A percentile compares a stretch with the other conserved stretches of the same genome.
These are phyloP conservation scores for Curvularia hawaiiensis DNA, from an alignment of 2,329 filamentous ascomycete genomes.

Conservation along the genomic window DNA sequence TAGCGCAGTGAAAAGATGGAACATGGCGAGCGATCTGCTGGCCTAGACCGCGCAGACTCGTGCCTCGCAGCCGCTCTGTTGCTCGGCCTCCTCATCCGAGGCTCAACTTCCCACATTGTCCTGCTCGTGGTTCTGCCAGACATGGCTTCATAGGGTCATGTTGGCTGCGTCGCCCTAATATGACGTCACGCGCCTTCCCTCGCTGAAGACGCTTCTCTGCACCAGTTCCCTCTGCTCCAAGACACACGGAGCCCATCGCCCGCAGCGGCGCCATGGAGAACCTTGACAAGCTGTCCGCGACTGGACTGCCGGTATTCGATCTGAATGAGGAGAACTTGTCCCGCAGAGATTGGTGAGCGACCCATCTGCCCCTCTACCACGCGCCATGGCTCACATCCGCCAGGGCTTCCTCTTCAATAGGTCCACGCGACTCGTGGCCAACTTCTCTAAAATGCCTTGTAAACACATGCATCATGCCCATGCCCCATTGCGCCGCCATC, in stretches of 20 bases:
- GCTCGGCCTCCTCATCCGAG: slow-evolving; percentile 4
- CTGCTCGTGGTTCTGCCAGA: slow-evolving; percentile 4
- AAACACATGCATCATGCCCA: slow-evolving; percentile 46
- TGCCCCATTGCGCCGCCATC: slow-evolving; percentile 50
- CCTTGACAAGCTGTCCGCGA: slow-evolving; percentile 39
- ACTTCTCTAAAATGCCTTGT: slow-evolving; percentile 38
- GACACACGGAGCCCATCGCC: slow-evolving; percentile 6
- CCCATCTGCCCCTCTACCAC: neutral
- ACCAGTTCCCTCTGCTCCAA: slow-evolving; percentile 9
- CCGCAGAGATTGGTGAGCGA: slow-evolving; percentile 36
- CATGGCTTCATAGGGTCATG: slow-evolving; percentile 10
- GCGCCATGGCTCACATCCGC: slow-evolving; percentile 2
- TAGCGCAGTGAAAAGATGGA: slow-evolving; percentile 4
- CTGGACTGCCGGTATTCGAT: slow-evolving; percentile 39
- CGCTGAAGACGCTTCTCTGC: slow-evolving; percentile 12
- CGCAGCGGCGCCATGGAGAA: slow-evolving; percentile 23
- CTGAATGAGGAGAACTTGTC: slow-evolving; percentile 37
- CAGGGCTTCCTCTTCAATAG: slow-evolving; percentile 41
- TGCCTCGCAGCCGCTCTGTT: slow-evolving; percentile 2
- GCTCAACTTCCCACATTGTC: neutral
- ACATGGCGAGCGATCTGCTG: slow-evolving; percentile 11
- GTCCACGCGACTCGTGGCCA: slow-evolving; percentile 45
- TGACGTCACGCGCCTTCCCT: slow-evolving; percentile 16
- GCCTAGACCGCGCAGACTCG: slow-evolving; percentile 13
- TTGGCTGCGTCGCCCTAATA: slow-evolving; percentile 3